Percentiles rank a stretch among this genome's conserved stretches.
Evolutionary conservation across 495 filamentous ascomycete genomes (phyloP).

Genomic region (Monascus purpureus): DNA sequence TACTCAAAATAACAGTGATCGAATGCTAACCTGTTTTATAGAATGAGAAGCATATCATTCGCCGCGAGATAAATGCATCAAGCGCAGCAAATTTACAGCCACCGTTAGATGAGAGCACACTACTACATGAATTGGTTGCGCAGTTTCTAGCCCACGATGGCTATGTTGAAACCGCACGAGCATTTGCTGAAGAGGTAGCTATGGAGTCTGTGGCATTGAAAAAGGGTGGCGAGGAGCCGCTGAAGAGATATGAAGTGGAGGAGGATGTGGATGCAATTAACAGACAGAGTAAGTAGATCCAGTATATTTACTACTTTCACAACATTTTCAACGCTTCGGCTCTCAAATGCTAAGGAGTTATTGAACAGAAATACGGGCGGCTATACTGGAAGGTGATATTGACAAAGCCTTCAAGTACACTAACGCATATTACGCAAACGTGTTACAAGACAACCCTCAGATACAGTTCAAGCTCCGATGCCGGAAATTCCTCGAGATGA

Average conservation of each 20-base stretch:
- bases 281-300: slow-evolving; percentile 72
- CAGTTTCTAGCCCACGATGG: slow-evolving; percentile 93
- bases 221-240: slow-evolving; percentile 33
- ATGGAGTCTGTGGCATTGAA: slow-evolving; percentile 53
- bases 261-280: slow-evolving; percentile 82
- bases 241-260: slow-evolving; percentile 55
- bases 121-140: slow-evolving; percentile 71
- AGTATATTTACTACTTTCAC: no score
- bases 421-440: slow-evolving; percentile 60
- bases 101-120: slow-evolving; percentile 53
- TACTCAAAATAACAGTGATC: no score
- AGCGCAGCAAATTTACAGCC: slow-evolving; percentile 45
- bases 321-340: no score
- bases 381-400: slow-evolving; percentile 87
- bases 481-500: slow-evolving; percentile 93
- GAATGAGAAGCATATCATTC: slow-evolving; percentile 47
- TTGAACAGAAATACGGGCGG: slow-evolving; percentile 62
- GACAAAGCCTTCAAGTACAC: slow-evolving; percentile 79
- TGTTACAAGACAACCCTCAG: slow-evolving; percentile 71
- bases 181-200: slow-evolving; percentile 74
- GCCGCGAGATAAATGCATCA: slow-evolving; percentile 38
- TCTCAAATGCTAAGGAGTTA: not conserved
- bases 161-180: slow-evolving; percentile 86
- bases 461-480: slow-evolving; percentile 86
- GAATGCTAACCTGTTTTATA: no score